phyloP scores from a whole-genome alignment of 345 rosid species.

The Eucalyptus sideroxylon region DNA sequence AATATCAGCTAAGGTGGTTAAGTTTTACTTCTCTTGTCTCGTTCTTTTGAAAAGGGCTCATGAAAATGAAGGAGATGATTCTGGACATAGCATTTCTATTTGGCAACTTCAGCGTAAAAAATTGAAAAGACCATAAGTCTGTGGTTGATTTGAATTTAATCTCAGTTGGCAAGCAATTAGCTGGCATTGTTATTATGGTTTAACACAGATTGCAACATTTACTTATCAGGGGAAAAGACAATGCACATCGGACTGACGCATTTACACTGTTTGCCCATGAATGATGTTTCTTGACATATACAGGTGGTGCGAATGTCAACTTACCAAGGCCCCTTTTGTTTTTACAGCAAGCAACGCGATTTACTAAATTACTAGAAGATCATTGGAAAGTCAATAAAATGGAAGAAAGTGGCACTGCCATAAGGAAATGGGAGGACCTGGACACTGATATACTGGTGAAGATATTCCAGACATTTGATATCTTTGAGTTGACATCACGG shows the following conservation, averaged over 20 bases:
- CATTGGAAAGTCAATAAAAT: not conserved
- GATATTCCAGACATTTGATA: slow-evolving; percentile 47
- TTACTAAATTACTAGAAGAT: not conserved
- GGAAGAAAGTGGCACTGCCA: slow-evolving; percentile 30
- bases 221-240: not conserved
- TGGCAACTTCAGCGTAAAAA: not conserved
- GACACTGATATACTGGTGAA: slow-evolving; percentile 62
- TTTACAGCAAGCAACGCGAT: not conserved
- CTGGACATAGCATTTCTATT: not conserved
- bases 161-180: not conserved
- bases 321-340: not conserved
- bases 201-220: not conserved
- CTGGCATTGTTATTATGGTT: not conserved
- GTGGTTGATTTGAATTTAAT: not conserved
- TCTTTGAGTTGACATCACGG: slow-evolving; percentile 50
- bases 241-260: not conserved
- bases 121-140: not conserved
- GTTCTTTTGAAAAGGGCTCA: not conserved
- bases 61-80: not conserved
- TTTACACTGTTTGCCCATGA: not conserved
- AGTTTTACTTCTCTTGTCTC: not conserved
- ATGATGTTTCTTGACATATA: not conserved
- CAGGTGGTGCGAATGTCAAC: not conserved
- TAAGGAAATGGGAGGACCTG: slow-evolving; percentile 77
- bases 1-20: not conserved